Evolutionary conservation across 192 early-diverging fungal species (phyloP), one percentile per base, ranked within the genome.

Genomic region (Lobosporangium transversale): DNA sequence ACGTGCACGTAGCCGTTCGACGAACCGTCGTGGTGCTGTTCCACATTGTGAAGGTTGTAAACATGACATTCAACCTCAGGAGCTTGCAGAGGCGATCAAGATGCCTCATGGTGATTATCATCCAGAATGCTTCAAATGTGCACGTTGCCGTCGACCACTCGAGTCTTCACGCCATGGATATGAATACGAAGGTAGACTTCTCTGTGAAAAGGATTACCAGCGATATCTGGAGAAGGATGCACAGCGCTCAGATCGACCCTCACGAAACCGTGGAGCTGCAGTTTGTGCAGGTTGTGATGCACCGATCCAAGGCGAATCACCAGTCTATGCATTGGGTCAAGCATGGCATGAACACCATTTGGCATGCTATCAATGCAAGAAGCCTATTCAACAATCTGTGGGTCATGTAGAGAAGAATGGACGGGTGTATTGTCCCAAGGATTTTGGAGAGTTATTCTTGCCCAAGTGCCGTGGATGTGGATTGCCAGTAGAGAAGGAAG

Each of bases 401-500:
- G 81, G 85, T 10, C 78, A 79, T 69, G 79, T 81, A 21, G 89
- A 90, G 58, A 87, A 88, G 73, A 83, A 93, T 29, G 82, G 81
- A 10, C 81, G 84, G 14, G 85, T 91, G 0, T 94, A 88, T 68
- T 94, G 92, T 68, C 81, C 81, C 30, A 74, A 78, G 26, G 92
- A 94, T 69, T 94, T 87, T 73, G 81, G 80, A n/a, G 58, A 84
- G 21, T 54, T 90, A 8, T 88, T 89, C 56, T 80, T 89, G 58
- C 89, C 91, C 6, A 89, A 86, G 59, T 94, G 92, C 78, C 78
- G 85, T 45, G 80, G 75, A 27, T 94, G 92, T 68, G 51, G 66
- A 18, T 40, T 83, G 20, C 79, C 86, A 33, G 90, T 94, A 29
- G 84, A 91, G 62, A 89, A 86, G 48, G 88, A 93, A 59, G 89